A percentile compares a stretch with the other conserved stretches of the same genome.
Evolutionary conservation across 208 protist genomes (phyloP).

Genomic region (Crithidia mellificae): DNA sequence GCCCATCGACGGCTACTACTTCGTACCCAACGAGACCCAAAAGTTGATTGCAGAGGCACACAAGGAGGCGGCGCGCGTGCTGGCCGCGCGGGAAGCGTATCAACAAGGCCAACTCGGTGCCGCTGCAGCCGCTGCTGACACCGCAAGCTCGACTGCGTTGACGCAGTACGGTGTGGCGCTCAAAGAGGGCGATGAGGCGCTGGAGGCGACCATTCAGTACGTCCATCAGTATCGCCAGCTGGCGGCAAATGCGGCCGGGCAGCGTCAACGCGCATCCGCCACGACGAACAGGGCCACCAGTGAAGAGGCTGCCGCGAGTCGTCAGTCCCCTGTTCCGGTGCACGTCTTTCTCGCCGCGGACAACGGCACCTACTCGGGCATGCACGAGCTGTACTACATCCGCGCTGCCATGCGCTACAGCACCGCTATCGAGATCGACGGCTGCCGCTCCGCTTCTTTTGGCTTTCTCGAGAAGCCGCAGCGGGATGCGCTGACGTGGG

Average conservation of each 20-base stretch:
- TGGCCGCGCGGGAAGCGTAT: conserved; percentile 14
- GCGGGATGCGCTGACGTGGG: conserved; percentile 39
- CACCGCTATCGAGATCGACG: conserved; percentile 27
- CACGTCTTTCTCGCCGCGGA: conserved; percentile 63
- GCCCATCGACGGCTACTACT: conserved; percentile 26
- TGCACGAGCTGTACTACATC: conserved; percentile 58
- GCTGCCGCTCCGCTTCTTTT: conserved; percentile 45
- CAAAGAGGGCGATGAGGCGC: conserved; percentile 29
- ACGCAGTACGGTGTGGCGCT: conserved; percentile 31
- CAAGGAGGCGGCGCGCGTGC: conserved; percentile 28
- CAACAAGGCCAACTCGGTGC: conserved; percentile 5
- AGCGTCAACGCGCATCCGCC: not conserved
- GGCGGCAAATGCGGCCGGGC: not conserved
- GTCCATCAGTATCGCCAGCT: conserved; percentile 29
- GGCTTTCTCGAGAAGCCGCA: conserved; percentile 46
- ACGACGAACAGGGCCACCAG: not conserved
- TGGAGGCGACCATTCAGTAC: conserved; percentile 29
- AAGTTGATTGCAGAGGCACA: conserved; percentile 33
- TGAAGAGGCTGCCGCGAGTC: not conserved
- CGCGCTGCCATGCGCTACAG: conserved; percentile 46
- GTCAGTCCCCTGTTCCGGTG: conserved; percentile 26
- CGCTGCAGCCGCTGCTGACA: not conserved
- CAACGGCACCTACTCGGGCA: conserved; percentile 59
- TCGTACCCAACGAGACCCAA: conserved; percentile 32
- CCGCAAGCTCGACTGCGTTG: not conserved